These are phyloP conservation scores for Calocybe gangraenosa DNA, from an alignment of 768 basidiomycete species.

Conservation along the genomic window DNA sequence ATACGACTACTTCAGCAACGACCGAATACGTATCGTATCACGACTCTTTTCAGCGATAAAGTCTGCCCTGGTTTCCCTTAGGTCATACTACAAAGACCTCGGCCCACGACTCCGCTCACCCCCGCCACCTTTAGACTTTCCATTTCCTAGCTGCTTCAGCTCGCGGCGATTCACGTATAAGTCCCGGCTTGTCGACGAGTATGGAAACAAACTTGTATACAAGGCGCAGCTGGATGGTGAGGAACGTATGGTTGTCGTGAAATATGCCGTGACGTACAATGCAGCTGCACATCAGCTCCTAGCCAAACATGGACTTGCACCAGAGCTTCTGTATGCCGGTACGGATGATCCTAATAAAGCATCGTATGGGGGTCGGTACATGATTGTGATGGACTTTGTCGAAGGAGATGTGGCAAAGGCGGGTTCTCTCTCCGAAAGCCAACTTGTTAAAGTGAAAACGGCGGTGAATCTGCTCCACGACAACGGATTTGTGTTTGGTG, in stretches of 20 bases:
- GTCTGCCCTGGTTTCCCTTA: slow-evolving; percentile 6
- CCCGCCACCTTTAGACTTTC: not conserved
- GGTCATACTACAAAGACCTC: slow-evolving; percentile 2
- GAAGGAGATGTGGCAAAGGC: not conserved
- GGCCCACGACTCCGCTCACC: not conserved
- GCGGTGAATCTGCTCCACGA: slow-evolving; percentile 2
- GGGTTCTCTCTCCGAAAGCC: not conserved
- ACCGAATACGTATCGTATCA: not conserved
- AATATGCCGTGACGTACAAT: slow-evolving; percentile 12
- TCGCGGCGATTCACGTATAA: not conserved
- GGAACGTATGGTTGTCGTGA: slow-evolving; percentile 7
- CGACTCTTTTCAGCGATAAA: slow-evolving; percentile 7
- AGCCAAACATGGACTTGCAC: slow-evolving; percentile 8
- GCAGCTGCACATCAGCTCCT: slow-evolving; percentile 10
- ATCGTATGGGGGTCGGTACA: slow-evolving; percentile 1
- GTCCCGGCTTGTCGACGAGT: slow-evolving; percentile 1
- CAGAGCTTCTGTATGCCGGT: slow-evolving; percentile 8
- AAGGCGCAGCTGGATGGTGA: not conserved
- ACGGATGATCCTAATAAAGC: not conserved
- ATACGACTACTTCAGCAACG: not conserved
- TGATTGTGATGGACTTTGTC: slow-evolving; percentile 9
- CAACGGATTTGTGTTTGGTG: no score
- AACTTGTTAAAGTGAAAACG: not conserved
- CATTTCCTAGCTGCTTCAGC: slow-evolving; percentile 4
- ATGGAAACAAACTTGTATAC: slow-evolving; percentile 1